Conservation (phyloP, 805 yeast genomes). For the Phaffomyces opuntiae region DNA sequence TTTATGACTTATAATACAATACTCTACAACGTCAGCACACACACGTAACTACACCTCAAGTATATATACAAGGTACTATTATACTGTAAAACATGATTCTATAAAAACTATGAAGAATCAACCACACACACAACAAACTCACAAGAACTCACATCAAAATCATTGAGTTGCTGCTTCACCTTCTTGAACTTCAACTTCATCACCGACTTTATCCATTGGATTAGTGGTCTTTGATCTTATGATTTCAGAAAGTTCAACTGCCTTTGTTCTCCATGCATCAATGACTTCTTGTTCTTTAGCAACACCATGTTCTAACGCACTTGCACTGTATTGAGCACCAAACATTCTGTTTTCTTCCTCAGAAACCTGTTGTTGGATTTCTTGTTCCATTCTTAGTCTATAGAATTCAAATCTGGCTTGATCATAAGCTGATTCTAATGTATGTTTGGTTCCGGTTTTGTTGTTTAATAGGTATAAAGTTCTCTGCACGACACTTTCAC, state of each 20-base stretch:
- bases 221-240: slow-evolving; percentile 14
- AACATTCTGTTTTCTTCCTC: slow-evolving; percentile 81
- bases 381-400: slow-evolving; percentile 76
- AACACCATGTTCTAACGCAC: slow-evolving; percentile 61
- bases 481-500: slow-evolving; percentile 82
- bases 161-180: background rate
- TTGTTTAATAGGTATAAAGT: slow-evolving; percentile 47
- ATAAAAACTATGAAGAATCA: too few relatives aligned
- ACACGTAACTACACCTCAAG: background rate
- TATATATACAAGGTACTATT: background rate
- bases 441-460: slow-evolving; percentile 19
- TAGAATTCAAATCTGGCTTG: slow-evolving; percentile 86
- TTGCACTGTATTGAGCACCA: slow-evolving; percentile 66
- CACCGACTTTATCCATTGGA: slow-evolving; percentile 6
- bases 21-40: too few relatives aligned
- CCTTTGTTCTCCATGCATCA: slow-evolving; percentile 68
- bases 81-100: too few relatives aligned
- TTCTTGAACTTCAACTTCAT: background rate
- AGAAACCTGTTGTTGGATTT: slow-evolving; percentile 61
- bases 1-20: too few relatives aligned
- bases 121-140: too few relatives aligned
- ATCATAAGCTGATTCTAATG: slow-evolving; percentile 63
- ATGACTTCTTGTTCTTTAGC: slow-evolving; percentile 64
- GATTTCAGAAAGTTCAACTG: slow-evolving; percentile 47
- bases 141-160: too few relatives aligned